phyloP scores from a whole-genome alignment of 768 basidiomycete species.

The Nidula microcarpa region DNA sequence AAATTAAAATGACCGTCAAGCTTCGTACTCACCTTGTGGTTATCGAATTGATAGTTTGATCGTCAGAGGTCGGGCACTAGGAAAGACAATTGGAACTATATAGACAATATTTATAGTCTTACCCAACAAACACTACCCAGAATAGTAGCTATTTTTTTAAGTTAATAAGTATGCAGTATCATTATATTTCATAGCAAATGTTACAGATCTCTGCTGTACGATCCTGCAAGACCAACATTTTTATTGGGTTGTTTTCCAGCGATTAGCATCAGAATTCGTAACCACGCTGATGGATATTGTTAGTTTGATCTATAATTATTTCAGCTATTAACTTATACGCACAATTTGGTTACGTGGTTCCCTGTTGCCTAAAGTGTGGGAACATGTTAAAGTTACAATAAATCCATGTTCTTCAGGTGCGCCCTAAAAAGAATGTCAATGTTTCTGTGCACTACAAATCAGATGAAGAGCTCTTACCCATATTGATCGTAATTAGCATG shows the following conservation, averaged over 20 bases:
- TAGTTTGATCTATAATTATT: background rate
- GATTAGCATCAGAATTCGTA: conserved; percentile 32
- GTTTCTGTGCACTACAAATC: too few species aligned
- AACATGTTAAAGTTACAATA: too few species aligned
- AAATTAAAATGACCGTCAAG: background rate
- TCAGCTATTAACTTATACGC: conserved; percentile 11
- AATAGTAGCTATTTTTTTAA: conserved; percentile 34
- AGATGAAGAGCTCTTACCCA: background rate
- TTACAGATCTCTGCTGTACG: conserved; percentile 40
- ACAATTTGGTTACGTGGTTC: conserved; percentile 48
- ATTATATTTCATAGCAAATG: background rate
- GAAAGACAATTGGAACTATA: background rate
- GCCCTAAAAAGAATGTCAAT: background rate
- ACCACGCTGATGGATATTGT: conserved; percentile 42
- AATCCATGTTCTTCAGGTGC: too few species aligned
- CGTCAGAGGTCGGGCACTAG: conserved; percentile 39
- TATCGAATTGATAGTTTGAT: conserved; percentile 43
- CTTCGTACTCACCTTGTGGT: conserved; percentile 40
- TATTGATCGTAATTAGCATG: background rate
- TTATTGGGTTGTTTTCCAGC: conserved; percentile 36
- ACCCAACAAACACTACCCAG: conserved; percentile 55
- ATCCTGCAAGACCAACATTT: conserved; percentile 31
- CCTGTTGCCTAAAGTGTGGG: conserved; percentile 31
- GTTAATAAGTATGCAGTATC: background rate
- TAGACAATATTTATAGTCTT: background rate